Evolutionary conservation across 2,329 filamentous ascomycete genomes (phyloP), one percentile per base, ranked within the genome.

Genomic region (Xylariaceae sp.): DNA sequence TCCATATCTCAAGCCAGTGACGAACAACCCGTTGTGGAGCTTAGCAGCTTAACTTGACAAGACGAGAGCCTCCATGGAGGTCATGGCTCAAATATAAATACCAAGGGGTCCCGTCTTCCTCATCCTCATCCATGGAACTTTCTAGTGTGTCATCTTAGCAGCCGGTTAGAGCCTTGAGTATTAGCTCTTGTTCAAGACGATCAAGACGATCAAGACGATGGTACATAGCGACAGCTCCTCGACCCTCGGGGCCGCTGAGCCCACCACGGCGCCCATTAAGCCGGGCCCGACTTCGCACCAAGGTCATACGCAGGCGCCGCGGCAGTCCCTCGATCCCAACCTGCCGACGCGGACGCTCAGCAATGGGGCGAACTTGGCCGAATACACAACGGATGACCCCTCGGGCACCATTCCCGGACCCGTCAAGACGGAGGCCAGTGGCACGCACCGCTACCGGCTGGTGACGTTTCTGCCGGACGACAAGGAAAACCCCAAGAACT

Each of bases 401-500:
- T 56, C 63, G 0, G 85, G 85, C n/a, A 69, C 78, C 40, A 85
- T 88, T 49, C 69, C 78, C 18, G 68, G 66, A 1, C 67, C 65
- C 0, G 35, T 52, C 13, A 56, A 60, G 37, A 54, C 55, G 6
- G 52, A 6, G 12, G 13, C 56, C 17, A 49, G 53, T 16, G 37
- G 52, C 15, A 26, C 22, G 22, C 41, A 38, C n/a, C 57, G 55
- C 11, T 75, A 76, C 60, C 67, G 67, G 50, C 67, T 87, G 9
- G 81, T 87, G 26, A 85, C 83, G 0, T 95, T 93, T 57, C 76
- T 72, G 3, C 73, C 82, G 3, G 68, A 81, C 44, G 87, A 93
- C 59, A 76, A 79, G 0, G 85, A 83, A 49, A 91, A 91, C 56
- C 87, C 88, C 0, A 91, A 91, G 72, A 93, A 91, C 63, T 93